phyloP scores from a whole-genome alignment of 2,329 filamentous ascomycete species.

The Colletotrichum phormii region DNA sequence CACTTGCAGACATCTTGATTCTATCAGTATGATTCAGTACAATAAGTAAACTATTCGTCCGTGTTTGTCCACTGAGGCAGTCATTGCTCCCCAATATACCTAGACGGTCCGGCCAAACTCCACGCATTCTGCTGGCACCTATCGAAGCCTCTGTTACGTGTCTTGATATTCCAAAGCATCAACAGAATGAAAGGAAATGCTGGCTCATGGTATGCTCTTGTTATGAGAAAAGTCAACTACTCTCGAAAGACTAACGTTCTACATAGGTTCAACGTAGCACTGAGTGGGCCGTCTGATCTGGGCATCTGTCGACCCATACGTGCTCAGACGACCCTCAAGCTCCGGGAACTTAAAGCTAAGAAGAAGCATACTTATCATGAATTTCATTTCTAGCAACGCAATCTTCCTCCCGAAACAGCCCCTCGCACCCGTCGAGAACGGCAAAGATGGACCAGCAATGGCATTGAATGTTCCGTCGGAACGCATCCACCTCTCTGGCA shows the following conservation, averaged over 20 bases:
- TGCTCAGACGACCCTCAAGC: not conserved
- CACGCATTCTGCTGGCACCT: too few species aligned
- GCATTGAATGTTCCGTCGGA: not conserved
- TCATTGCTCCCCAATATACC: too few species aligned
- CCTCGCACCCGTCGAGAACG: not conserved
- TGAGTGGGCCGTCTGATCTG: not conserved
- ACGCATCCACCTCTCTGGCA: not conserved
- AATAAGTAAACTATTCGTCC: too few species aligned
- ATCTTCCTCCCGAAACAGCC: constrained; percentile 1
- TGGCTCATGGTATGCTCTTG: not conserved
- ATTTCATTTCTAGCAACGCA: not conserved
- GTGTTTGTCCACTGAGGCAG: too few species aligned
- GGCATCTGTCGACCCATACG: not conserved
- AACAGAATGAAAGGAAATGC: not conserved
- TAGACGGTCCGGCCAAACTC: too few species aligned
- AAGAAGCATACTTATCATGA: not conserved
- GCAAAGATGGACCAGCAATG: not conserved
- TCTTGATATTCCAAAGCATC: not conserved
- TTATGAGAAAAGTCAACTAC: not conserved
- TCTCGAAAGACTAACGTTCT: not conserved
- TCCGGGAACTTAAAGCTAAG: not conserved
- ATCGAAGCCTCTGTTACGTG: not conserved
- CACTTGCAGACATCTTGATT: too few species aligned
- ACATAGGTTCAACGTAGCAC: not conserved
- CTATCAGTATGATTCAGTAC: too few species aligned